These are phyloP conservation scores for Polytrichum formosum DNA, from an alignment of 225 moss, liverwort and hornwort genomes.

Conservation along the genomic window DNA sequence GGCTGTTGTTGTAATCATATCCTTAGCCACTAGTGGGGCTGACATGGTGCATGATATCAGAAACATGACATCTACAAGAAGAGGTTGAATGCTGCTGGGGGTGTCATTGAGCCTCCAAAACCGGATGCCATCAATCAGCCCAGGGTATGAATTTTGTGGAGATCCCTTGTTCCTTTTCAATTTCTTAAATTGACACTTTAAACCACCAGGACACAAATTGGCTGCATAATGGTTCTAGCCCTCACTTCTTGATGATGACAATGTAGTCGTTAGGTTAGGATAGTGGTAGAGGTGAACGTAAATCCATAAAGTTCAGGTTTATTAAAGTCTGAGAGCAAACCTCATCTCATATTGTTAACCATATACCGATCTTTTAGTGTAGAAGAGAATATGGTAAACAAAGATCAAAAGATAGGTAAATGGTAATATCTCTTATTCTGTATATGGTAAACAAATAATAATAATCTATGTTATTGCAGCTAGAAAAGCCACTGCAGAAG, in stretches of 20 bases:
- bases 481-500: slow-evolving; percentile 83
- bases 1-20: background rate
- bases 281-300: too few relatives aligned
- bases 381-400: too few relatives aligned
- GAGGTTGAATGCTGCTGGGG: slow-evolving; percentile 67
- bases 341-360: too few relatives aligned
- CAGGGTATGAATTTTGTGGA: slow-evolving; percentile 36
- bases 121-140: slow-evolving; percentile 74
- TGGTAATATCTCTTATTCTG: too few relatives aligned
- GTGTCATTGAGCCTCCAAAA: slow-evolving; percentile 78
- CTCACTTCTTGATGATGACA: too few relatives aligned
- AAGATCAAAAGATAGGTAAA: too few relatives aligned
- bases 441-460: too few relatives aligned
- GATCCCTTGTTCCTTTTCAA: background rate
- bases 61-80: slow-evolving; percentile 94
- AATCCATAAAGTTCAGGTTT: too few relatives aligned
- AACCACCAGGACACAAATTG: background rate
- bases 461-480: slow-evolving; percentile 25
- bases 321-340: too few relatives aligned
- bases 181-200: background rate
- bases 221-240: background rate
- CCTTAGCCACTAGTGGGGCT: background rate
- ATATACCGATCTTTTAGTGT: too few relatives aligned
- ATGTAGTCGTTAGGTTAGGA: too few relatives aligned
- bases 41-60: slow-evolving; percentile 24